Evolutionary conservation across 345 rosid genomes (phyloP).

Genomic region (Bretschneidera sinensis): DNA sequence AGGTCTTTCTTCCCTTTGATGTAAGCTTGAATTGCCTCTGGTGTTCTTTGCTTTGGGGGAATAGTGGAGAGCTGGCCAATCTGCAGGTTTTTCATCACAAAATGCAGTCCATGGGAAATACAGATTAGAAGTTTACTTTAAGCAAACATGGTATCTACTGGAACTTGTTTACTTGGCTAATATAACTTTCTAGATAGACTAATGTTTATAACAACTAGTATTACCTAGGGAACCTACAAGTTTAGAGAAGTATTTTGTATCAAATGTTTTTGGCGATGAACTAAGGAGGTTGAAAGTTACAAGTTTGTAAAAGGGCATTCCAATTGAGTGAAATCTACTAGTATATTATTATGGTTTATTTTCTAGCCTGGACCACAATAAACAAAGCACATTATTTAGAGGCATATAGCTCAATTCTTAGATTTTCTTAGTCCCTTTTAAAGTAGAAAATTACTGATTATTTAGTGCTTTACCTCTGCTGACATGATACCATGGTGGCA

Average conservation of each 20-base stretch:
- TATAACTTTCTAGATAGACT: no score
- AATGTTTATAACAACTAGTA: no score
- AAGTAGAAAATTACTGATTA: neutral
- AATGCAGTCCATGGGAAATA: neutral
- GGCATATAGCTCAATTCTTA: neutral
- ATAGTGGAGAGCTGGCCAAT: constrained; percentile 74
- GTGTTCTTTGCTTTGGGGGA: constrained; percentile 67
- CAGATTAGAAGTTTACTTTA: neutral
- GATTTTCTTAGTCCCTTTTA: neutral
- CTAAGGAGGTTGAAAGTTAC: neutral
- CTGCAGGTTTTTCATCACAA: constrained; percentile 19
- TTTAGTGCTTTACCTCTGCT: constrained; percentile 55
- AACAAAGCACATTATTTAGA: neutral
- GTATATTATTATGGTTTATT: no score
- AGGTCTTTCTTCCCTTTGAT: constrained; percentile 41
- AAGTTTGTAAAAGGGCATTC: neutral
- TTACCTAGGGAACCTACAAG: no score
- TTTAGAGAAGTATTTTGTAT: no score
- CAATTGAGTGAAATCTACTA: neutral
- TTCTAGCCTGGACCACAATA: neutral
- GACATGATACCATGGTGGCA: constrained; percentile 84
- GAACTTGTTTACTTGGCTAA: no score
- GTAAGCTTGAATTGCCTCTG: constrained; percentile 56
- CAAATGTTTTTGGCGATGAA: neutral
- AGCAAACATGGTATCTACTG: neutral